Base-by-base conservation (phyloP, 495 filamentous ascomycete genomes). In the Terfezia boudieri region DNA sequence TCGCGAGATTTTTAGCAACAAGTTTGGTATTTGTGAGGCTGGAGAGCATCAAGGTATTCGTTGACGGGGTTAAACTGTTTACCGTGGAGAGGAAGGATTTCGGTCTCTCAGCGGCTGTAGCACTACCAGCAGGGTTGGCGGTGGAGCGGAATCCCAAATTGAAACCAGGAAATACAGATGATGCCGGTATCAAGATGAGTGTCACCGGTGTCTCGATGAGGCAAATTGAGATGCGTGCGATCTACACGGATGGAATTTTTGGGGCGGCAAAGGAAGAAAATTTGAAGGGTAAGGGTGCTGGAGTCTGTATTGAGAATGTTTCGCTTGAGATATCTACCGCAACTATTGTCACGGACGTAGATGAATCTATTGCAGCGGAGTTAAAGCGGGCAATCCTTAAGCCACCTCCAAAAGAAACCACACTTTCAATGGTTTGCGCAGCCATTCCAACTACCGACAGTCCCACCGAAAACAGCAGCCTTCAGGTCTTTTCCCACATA, bases 361-460 rank as follows among this genome's bases (percentile, higher is more conserved):
- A 71, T 49, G 63, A 71, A 36, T 72, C 69, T 38, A 81, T 96
- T 60, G 79, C 83, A 12, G 72, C 76, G 12, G 92, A 99, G 65
- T 74, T 96, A 12, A 87, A 95, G 70, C 74, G 92, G 37, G 89
- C 92, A 22, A 96, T 90, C 3, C 93, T 94, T 66, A 99, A 99
- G 64, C 83, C 88, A 17, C 92, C 92, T 8, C 92, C 92, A 0
- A 90, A 83, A 62, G 75, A 71, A 36, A 87, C 89, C 0, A 83
- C 78, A 37, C 74, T 99, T 10, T 80, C 87, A 5, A 80, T 95
- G 48, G 68, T 99, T 32, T 93, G 86, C 2, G 85, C 41, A 1
- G 41, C 12, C 41, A 5, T 46, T 14, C 4, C 17, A 20, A 32
- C 26, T 2, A 32, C 26, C 26, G 26, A 32, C 26, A 14, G 14